These are phyloP conservation scores for Nemania bipapillata DNA, from an alignment of 2,329 filamentous ascomycete genomes.

Conservation along the genomic window DNA sequence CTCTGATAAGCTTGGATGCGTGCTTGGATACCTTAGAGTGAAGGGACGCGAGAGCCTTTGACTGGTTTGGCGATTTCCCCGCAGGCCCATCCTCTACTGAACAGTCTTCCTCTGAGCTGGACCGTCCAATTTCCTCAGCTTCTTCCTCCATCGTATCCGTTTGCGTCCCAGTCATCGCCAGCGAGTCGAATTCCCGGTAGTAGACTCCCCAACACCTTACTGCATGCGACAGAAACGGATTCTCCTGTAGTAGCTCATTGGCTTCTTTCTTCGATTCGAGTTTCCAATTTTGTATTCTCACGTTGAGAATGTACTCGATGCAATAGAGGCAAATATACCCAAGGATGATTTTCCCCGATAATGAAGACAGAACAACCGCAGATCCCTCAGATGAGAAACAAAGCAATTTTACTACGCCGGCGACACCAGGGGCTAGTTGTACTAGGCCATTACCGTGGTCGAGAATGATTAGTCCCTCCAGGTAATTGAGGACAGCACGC, in stretches of 20 bases:
- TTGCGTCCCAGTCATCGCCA: too few relatives aligned
- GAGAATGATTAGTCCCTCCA: too few relatives aligned
- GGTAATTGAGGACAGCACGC: too few relatives aligned
- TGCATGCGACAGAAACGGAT: background rate
- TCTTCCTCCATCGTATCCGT: background rate
- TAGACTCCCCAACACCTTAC: background rate
- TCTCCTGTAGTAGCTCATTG: background rate
- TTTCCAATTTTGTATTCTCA: background rate
- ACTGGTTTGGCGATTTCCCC: background rate
- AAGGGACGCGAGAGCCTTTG: background rate
- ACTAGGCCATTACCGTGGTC: too few relatives aligned
- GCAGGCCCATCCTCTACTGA: background rate
- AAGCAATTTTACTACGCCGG: too few relatives aligned
- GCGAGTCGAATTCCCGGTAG: background rate
- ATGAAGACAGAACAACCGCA: background rate
- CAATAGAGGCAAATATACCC: slow-evolving; percentile 1
- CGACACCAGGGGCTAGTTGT: too few relatives aligned
- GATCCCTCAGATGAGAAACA: too few relatives aligned
- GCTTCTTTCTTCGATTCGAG: background rate
- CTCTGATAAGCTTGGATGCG: background rate
- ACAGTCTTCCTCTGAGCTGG: too few relatives aligned
- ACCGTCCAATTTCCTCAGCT: background rate
- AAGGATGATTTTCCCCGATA: background rate
- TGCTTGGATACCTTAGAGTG: background rate
- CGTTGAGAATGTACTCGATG: background rate